Percentiles rank a stretch among this genome's conserved stretches.
These are phyloP conservation scores for Volvariella volvacea DNA, from an alignment of 1,284 basidiomycete genomes.

Conservation along the genomic window DNA sequence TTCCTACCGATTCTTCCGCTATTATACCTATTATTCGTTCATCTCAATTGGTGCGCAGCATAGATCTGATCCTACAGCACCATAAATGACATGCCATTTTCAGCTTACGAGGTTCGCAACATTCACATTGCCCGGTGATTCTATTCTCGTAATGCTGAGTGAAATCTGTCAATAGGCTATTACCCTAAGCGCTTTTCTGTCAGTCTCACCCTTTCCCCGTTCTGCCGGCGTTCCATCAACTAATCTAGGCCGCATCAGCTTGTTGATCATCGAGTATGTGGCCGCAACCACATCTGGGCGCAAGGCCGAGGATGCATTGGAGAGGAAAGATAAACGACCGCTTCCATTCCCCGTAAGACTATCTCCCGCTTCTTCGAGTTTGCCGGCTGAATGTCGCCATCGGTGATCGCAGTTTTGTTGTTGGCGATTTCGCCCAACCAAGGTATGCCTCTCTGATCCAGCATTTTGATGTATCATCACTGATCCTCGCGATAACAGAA, in stretches of 20 bases:
- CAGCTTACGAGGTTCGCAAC: conserved; percentile 40
- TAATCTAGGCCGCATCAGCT: conserved; percentile 27
- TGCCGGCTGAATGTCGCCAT: background rate
- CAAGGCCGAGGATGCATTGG: conserved; percentile 58
- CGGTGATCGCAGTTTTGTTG: conserved; percentile 49
- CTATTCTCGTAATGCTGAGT: conserved; percentile 9
- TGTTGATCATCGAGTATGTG: conserved; percentile 82
- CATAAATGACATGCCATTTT: background rate
- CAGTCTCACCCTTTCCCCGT: conserved; percentile 21
- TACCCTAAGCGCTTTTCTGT: conserved; percentile 77
- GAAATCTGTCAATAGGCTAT: conserved; percentile 45
- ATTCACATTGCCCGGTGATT: background rate
- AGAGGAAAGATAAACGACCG: conserved; percentile 72
- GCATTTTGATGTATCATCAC: background rate
- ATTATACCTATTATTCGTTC: conserved; percentile 78
- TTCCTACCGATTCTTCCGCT: conserved; percentile 79
- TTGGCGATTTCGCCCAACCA: conserved; percentile 76
- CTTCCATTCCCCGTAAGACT: conserved; percentile 67
- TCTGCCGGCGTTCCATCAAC: no score
- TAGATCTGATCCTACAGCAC: background rate
- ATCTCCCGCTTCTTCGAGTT: conserved; percentile 1
- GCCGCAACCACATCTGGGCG: conserved; percentile 59
- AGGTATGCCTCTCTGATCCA: conserved; percentile 32
- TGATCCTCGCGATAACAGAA: no score
- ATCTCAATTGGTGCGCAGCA: conserved; percentile 54